Base-by-base conservation (phyloP, 2,329 filamentous ascomycete species). In the Pseudocercospora cruenta region DNA sequence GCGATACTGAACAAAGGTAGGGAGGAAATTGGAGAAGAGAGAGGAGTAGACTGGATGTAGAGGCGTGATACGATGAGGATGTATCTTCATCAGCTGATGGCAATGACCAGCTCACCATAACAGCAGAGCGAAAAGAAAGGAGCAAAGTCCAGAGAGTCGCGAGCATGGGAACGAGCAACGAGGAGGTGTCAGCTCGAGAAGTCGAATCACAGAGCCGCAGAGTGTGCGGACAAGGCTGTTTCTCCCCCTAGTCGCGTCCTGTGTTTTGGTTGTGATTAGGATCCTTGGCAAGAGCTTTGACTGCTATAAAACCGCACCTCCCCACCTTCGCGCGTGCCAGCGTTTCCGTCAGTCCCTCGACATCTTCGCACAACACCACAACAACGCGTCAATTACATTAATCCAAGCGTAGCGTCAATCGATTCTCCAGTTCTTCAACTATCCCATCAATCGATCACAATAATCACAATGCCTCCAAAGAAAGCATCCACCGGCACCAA, bases 401-500 rank as follows among this genome's bases (percentile, higher is more conserved):
- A 12, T 69, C 59, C 60, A 16, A 24, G 45, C 36, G 28, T 43
- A 58, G 45, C 63, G 63, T 68, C 69, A 61, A 61, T 67, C 69
- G 64, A 70, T 51, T 58, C 66, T 60, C 63, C 68, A 24, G 51
- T n/a, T 62, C 61, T n/a, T 53, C 63, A 12, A 33, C 67, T 66
- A 63, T 58, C 49, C 43, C 28, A 26, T 24, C 67, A 58, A 66
- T 66, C 69, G 58, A 67, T 67, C 69, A 67, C 60, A 66, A 64
- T 65, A 57, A 55, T 62, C 64, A 64, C 45, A 65, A 72, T 72
- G 70, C 68, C 70, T 68, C 71, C 69, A 58, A 72, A 70, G 70
- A 72, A 67, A 62, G 57, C 69, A 19, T 47, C 66, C 45, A 63
- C 66, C 65, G 76, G 85, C 66, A 73, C 82, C 75, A 89, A 89